phyloP scores from a whole-genome alignment of 2,329 filamentous ascomycete species.

The Calonectria multiphialidica region DNA sequence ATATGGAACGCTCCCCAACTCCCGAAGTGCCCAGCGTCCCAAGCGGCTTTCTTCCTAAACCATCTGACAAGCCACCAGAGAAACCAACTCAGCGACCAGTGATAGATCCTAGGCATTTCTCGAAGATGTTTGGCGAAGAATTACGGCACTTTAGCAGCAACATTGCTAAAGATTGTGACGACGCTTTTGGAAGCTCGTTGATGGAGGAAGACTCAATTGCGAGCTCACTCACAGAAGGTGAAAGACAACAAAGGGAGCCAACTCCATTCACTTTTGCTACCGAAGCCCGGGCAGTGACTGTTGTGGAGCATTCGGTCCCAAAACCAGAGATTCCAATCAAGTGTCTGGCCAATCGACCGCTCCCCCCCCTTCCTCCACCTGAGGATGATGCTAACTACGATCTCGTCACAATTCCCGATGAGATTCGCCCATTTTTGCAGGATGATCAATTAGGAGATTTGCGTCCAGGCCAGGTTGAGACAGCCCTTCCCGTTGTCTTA shows the following conservation, averaged over 20 bases:
- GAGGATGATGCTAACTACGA: conserved; percentile 30
- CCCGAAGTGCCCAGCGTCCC: conserved; percentile 45
- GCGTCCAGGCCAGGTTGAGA: conserved; percentile 40
- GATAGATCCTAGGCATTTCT: conserved; percentile 41
- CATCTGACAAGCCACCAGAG: conserved; percentile 23
- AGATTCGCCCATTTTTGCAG: conserved; percentile 40
- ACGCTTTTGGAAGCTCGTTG: conserved; percentile 83
- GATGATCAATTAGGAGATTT: conserved; percentile 41
- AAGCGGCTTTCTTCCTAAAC: conserved; percentile 43
- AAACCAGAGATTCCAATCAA: conserved; percentile 46
- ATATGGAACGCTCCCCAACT: conserved; percentile 42
- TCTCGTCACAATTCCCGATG: conserved; percentile 30
- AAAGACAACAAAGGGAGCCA: conserved; percentile 48
- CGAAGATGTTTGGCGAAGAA: conserved; percentile 74
- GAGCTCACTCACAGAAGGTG: conserved; percentile 48
- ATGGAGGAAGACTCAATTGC: conserved; percentile 54
- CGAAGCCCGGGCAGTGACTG: conserved; percentile 44
- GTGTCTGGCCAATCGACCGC: conserved; percentile 62
- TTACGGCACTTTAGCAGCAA: conserved; percentile 86
- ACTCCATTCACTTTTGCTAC: conserved; percentile 59
- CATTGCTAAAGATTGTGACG: conserved; percentile 90
- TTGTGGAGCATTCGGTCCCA: conserved; percentile 31
- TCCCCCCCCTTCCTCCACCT: conserved; percentile 61
- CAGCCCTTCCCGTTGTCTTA: conserved; percentile 48
- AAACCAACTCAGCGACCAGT: conserved; percentile 21